Percentiles rank a stretch among this genome's conserved stretches.
phyloP scores from a whole-genome alignment of 2,329 filamentous ascomycete genomes.

The Xylariales sp. region DNA sequence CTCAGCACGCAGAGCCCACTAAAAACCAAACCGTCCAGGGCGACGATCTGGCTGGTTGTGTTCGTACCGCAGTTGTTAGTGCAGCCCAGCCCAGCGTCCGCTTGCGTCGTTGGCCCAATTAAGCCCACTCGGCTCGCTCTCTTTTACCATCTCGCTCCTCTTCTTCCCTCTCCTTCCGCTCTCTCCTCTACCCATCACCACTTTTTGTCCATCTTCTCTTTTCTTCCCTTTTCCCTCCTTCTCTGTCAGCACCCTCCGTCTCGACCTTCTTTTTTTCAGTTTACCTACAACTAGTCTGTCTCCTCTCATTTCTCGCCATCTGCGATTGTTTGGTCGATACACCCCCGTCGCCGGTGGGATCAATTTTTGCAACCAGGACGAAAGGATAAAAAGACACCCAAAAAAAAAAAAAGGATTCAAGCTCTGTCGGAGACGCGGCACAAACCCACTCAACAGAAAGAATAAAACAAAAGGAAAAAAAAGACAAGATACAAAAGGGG shows the following conservation, averaged over 20 bases:
- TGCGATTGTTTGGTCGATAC: too few relatives aligned
- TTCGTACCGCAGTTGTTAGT: too few relatives aligned
- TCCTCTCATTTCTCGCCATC: conserved; percentile 23
- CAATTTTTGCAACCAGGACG: conserved; percentile 9
- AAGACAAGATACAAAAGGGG: conserved; percentile 6
- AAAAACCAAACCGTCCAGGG: too few relatives aligned
- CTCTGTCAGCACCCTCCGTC: conserved; percentile 21
- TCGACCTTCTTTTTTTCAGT: conserved; percentile 28
- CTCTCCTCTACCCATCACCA: conserved; percentile 13
- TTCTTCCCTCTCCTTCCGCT: conserved; percentile 3
- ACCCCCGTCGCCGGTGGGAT: conserved; percentile 20
- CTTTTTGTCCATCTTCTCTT: conserved; percentile 23
- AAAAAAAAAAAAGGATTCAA: conserved; percentile 16
- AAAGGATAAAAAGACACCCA: conserved; percentile 17
- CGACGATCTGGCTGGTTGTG: too few relatives aligned
- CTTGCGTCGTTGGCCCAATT: too few relatives aligned
- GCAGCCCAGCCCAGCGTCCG: too few relatives aligned
- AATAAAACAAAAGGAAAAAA: conserved; percentile 4
- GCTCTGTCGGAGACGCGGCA: neutral
- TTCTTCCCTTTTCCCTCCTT: conserved; percentile 22
- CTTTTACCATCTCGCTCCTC: too few relatives aligned
- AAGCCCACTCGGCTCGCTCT: neutral
- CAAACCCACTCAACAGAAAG: neutral
- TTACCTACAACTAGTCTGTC: conserved; percentile 24
- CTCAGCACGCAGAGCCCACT: too few relatives aligned